Conservation (phyloP, 2,329 filamentous ascomycete species). For the Aspergillus fijiensis region DNA sequence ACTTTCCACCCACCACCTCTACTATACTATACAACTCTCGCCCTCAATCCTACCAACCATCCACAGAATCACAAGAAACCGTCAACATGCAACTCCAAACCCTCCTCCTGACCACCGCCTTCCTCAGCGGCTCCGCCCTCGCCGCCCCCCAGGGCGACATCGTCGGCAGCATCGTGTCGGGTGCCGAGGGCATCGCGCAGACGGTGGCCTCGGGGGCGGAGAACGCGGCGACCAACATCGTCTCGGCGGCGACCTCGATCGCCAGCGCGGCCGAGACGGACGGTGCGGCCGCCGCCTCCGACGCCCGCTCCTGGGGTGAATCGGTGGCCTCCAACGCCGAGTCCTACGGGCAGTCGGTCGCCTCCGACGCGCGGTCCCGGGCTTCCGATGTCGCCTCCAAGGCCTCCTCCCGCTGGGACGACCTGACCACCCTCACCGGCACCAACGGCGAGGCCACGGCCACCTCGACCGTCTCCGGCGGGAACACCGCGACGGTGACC, state of each 20-base stretch:
- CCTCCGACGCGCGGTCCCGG: not conserved
- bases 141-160: conserved; percentile 19
- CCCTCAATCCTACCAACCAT: not conserved
- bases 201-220: conserved; percentile 17
- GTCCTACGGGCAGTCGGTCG: conserved; percentile 11
- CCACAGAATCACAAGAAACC: not conserved
- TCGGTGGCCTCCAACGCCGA: conserved; percentile 13
- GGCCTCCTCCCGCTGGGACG: conserved; percentile 3
- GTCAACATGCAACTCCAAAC: conserved; percentile 30
- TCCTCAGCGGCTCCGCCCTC: conserved; percentile 26
- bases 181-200: conserved; percentile 11
- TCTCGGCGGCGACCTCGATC: conserved; percentile 19
- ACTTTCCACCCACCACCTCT: not conserved
- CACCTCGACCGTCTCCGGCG: conserved; percentile 3
- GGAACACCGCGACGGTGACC: conserved; percentile 22
- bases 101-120: conserved; percentile 21
- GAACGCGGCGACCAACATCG: conserved; percentile 16
- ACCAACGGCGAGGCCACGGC: not conserved
- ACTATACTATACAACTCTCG: not conserved
- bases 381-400: not conserved
- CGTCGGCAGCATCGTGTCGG: conserved; percentile 21
- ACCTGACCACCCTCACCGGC: not conserved
- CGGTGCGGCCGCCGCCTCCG: conserved; percentile 14
- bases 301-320: conserved; percentile 8
- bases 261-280: conserved; percentile 16